These are phyloP conservation scores for Alternaria panax DNA, from an alignment of 2,329 filamentous ascomycete species.

Conservation along the genomic window DNA sequence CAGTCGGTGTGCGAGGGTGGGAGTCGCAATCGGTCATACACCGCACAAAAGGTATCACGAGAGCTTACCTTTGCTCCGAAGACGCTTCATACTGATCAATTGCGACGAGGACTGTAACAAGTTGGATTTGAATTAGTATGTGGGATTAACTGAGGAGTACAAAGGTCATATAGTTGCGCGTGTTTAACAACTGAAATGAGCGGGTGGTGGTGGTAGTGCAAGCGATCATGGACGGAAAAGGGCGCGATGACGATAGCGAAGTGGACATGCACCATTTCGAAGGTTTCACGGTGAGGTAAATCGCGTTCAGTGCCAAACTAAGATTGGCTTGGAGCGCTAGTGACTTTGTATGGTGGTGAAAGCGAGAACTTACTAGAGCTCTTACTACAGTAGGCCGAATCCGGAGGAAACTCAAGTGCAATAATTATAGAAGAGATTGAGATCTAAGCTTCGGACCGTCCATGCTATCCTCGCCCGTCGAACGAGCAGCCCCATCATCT, in stretches of 20 bases:
- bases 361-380: background rate
- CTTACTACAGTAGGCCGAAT: conserved; percentile 2
- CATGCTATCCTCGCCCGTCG: background rate
- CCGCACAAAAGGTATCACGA: background rate
- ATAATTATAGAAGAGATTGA: background rate
- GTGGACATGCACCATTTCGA: background rate
- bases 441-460: background rate
- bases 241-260: background rate
- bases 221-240: background rate
- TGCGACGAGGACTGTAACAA: background rate
- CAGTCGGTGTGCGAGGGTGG: background rate
- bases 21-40: background rate
- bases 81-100: conserved; percentile 24
- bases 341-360: conserved; percentile 6
- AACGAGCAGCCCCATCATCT: background rate
- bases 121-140: background rate
- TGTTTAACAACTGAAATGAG: background rate
- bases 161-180: background rate
- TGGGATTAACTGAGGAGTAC: background rate
- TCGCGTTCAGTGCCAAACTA: background rate
- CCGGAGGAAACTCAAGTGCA: background rate
- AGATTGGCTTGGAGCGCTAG: background rate
- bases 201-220: background rate
- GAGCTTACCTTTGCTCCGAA: conserved; percentile 28
- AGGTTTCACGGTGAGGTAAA: conserved; percentile 3